Evolutionary conservation across 148 eudicot genomes (phyloP), one percentile per base, ranked within the genome.

Genomic region (Vaccinium vitisidaea): DNA sequence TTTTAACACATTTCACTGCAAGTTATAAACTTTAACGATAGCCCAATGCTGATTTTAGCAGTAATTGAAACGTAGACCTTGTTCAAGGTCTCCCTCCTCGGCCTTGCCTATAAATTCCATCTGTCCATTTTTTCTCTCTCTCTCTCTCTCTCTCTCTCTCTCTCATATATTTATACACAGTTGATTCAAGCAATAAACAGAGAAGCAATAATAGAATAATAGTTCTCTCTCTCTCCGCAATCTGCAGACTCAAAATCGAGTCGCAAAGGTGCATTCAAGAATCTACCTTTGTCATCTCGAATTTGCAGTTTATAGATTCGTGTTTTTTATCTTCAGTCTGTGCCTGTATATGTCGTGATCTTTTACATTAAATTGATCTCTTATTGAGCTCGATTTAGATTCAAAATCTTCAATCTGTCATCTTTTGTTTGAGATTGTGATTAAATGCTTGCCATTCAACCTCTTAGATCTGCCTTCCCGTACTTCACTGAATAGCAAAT

Each of bases 221-320:
- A 23, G 25, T 18, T 63, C 36, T 63, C 83, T 81, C 83, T 14
- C 83, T 14, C 55, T 32, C 69, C 36, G 46, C 36, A 5, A 52
- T 65, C 83, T 82, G 43, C 36, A 49, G 14, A 49, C 46, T 69
- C 52, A 69, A 46, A 81, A 81, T 59, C 83, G 36, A 81, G 13
- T 43, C 74, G 27, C 75, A 67, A 82, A 82, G 83, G 83, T 82
- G 67, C 49, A 67, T 82, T 27, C 56, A 67, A 8, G 15, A 49
- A 8, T 27, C 59, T 27, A 48, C 75, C 65, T 63, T 65, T 46
- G 19, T 6, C 16, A 25, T 30, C 14, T 78, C 25, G 16, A 23
- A 4, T 78, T 39, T 27, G 13, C 21, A 52, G 10, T 25, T 25
- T 7, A 25, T 52, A 15, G 30, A 78, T 76, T 9, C n/a, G 23